phyloP scores from a whole-genome alignment of 1,284 basidiomycete genomes.

The Tetrapyrgos nigripes region DNA sequence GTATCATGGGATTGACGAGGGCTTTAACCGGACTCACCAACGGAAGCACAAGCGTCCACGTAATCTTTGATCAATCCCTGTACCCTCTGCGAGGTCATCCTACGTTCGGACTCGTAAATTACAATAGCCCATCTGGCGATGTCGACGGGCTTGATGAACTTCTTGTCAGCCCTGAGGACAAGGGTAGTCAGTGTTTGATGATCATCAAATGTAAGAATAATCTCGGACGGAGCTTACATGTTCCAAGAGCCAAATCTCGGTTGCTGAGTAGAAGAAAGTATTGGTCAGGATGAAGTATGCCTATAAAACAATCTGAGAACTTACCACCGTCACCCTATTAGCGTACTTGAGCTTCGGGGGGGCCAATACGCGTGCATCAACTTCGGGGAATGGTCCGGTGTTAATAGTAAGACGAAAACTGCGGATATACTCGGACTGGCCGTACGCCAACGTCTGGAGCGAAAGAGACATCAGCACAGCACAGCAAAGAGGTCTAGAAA shows the following conservation, averaged over 20 bases:
- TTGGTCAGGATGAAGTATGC: not conserved
- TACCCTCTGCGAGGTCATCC: not conserved
- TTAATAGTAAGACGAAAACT: constrained; percentile 16
- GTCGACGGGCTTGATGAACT: constrained; percentile 8
- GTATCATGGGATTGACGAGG: not conserved
- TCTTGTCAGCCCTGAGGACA: constrained; percentile 12
- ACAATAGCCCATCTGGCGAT: constrained; percentile 16
- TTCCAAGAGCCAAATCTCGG: constrained; percentile 14
- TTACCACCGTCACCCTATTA: not conserved
- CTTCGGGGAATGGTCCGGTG: not conserved
- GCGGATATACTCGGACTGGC: constrained; percentile 21
- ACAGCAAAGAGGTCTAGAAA: too few species aligned
- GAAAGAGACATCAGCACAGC: not conserved
- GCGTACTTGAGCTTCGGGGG: constrained; percentile 14
- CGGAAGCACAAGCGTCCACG: not conserved
- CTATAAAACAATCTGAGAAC: not conserved
- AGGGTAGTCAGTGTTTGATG: not conserved
- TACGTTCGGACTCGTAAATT: not conserved
- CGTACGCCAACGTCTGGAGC: constrained; percentile 13
- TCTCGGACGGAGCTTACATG: constrained; percentile 2
- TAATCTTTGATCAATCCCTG: constrained; percentile 1
- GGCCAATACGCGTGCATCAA: constrained; percentile 5
- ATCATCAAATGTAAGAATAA: not conserved
- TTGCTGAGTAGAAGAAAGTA: not conserved
- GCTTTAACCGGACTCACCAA: constrained; percentile 6